phyloP scores from a whole-genome alignment of 2,329 filamentous ascomycete genomes.

The Rhynchosporium agropyri region DNA sequence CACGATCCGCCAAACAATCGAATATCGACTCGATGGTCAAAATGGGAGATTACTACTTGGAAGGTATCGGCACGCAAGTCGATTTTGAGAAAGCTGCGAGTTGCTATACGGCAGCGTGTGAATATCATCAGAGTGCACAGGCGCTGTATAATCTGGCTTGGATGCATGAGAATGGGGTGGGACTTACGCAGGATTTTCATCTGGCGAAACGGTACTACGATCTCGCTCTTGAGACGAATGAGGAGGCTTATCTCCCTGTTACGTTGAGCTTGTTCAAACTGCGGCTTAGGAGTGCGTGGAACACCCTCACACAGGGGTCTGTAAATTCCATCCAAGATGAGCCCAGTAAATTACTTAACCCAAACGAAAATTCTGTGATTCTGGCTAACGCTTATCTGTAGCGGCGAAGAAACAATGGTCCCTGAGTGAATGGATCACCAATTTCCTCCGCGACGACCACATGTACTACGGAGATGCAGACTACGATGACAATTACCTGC shows the following conservation, averaged over 20 bases:
- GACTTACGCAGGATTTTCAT: conserved; percentile 93
- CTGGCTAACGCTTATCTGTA: conserved; percentile 46
- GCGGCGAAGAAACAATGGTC: conserved; percentile 74
- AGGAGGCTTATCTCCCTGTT: conserved; percentile 92
- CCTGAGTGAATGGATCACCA: conserved; percentile 81
- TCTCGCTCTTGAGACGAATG: conserved; percentile 84
- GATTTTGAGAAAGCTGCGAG: conserved; percentile 86
- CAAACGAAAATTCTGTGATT: neutral
- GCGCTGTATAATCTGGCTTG: conserved; percentile 96
- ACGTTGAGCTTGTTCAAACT: conserved; percentile 86
- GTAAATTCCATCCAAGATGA: conserved; percentile 93
- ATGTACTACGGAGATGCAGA: conserved; percentile 62
- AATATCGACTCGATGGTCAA: conserved; percentile 96
- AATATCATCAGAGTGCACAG: conserved; percentile 89
- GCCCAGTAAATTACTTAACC: conserved; percentile 62
- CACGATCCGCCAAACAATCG: conserved; percentile 85
- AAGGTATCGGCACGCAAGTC: conserved; percentile 71
- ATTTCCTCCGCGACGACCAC: conserved; percentile 74
- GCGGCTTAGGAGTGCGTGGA: conserved; percentile 87
- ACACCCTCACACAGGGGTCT: conserved; percentile 84
- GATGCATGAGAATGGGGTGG: conserved; percentile 98
- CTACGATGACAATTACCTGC: conserved; percentile 43
- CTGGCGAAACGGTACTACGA: conserved; percentile 97
- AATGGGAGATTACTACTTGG: conserved; percentile 96
- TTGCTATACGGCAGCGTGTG: conserved; percentile 90